A percentile compares a stretch with the other conserved stretches of the same genome.
Conservation (phyloP, 2,329 filamentous ascomycete genomes). For the Scorias spongiosa region DNA sequence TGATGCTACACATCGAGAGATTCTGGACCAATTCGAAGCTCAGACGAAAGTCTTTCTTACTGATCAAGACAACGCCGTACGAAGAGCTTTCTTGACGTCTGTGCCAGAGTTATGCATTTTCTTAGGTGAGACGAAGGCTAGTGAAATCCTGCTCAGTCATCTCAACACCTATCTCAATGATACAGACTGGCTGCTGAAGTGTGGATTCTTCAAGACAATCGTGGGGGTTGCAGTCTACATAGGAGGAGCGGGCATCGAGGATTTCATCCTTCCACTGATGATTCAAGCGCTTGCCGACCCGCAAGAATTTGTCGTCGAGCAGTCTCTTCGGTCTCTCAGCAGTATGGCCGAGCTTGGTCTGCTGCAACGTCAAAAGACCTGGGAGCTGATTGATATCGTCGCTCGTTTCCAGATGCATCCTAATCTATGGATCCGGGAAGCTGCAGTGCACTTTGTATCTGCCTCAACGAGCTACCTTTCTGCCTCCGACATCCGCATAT, state of each 20-base stretch:
- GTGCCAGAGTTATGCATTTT: constrained; percentile 89
- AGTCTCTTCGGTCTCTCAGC: constrained; percentile 72
- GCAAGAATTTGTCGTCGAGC: constrained; percentile 88
- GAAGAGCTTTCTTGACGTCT: constrained; percentile 78
- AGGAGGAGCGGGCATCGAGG: constrained; percentile 76
- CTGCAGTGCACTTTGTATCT: constrained; percentile 69
- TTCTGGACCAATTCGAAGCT: constrained; percentile 69
- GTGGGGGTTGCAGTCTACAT: constrained; percentile 86
- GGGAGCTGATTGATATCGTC: constrained; percentile 75
- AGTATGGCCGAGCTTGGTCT: constrained; percentile 79
- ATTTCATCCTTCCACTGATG: constrained; percentile 92
- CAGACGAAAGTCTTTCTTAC: constrained; percentile 85
- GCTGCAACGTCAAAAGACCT: constrained; percentile 67
- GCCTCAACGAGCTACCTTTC: constrained; percentile 62
- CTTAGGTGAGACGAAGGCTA: constrained; percentile 80
- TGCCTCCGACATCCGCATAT: constrained; percentile 66
- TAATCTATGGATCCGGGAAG: constrained; percentile 88
- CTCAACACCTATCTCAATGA: constrained; percentile 96
- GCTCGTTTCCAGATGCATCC: constrained; percentile 83
- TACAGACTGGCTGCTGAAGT: constrained; percentile 89
- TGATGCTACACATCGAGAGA: constrained; percentile 69
- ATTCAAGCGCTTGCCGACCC: constrained; percentile 83
- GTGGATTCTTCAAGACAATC: constrained; percentile 89
- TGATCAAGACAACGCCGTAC: constrained; percentile 70
- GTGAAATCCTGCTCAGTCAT: constrained; percentile 91